phyloP scores from a whole-genome alignment of 805 yeast genomes.

The Pichia pseudocactophila region DNA sequence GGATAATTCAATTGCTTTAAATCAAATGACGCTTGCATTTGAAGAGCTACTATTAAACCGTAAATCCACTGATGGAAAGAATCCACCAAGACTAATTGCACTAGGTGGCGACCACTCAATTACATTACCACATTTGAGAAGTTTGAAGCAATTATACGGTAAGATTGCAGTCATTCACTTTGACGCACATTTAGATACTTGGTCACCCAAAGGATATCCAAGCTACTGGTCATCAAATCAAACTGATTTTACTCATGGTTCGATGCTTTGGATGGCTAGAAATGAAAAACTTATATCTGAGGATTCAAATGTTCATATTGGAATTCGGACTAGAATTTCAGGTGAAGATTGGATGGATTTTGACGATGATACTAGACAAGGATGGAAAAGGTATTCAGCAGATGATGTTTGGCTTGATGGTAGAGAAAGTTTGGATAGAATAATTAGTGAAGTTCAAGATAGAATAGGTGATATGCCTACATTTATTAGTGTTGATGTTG shows the following conservation, averaged over 20 bases:
- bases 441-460: slow-evolving; percentile 42
- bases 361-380: slow-evolving; percentile 56
- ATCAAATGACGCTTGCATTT: slow-evolving; percentile 46
- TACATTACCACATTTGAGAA: slow-evolving; percentile 62
- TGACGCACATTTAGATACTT: slow-evolving; percentile 79
- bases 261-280: slow-evolving; percentile 77
- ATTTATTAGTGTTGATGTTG: slow-evolving; percentile 72
- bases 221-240: slow-evolving; percentile 26
- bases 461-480: slow-evolving; percentile 57
- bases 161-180: slow-evolving; percentile 68
- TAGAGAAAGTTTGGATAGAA: slow-evolving; percentile 36
- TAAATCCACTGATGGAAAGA: slow-evolving; percentile 18
- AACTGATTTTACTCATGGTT: slow-evolving; percentile 67
- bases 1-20: slow-evolving; percentile 45
- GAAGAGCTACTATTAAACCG: slow-evolving; percentile 42
- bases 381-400: slow-evolving; percentile 60
- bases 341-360: slow-evolving; percentile 54
- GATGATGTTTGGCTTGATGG: slow-evolving; percentile 71
- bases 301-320: slow-evolving; percentile 60
- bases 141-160: slow-evolving; percentile 52
- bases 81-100: slow-evolving; percentile 57
- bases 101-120: slow-evolving; percentile 83
- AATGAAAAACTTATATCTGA: slow-evolving; percentile 56
- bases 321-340: slow-evolving; percentile 63
- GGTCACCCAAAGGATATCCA: slow-evolving; percentile 68